Percentiles rank a stretch among this genome's conserved stretches.
Conservation (phyloP, 2,329 filamentous ascomycete species). For the Hypoxylon sp. region DNA sequence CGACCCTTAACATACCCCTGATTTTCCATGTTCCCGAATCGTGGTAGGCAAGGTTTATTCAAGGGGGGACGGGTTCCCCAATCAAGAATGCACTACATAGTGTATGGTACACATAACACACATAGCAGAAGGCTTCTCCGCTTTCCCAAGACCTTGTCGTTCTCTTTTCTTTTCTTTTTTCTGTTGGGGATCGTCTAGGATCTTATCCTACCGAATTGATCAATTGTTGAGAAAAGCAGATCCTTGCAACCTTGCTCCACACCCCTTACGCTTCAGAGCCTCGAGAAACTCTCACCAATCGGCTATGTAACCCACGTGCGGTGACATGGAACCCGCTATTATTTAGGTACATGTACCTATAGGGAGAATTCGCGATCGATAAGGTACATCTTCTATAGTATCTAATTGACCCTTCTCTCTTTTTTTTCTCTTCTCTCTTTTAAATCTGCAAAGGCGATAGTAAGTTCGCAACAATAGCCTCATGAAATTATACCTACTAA, state of each 20-base stretch:
- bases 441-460: background rate
- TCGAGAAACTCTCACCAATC: conserved; percentile 34
- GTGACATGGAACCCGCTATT: conserved; percentile 17
- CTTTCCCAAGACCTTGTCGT: conserved; percentile 19
- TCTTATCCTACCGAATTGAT: conserved; percentile 42
- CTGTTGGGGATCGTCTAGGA: conserved; percentile 44
- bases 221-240: conserved; percentile 46
- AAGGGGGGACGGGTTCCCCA: conserved; percentile 29
- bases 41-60: conserved; percentile 27
- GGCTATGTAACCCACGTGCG: conserved; percentile 38
- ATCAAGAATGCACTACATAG: conserved; percentile 20
- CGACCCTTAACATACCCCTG: conserved; percentile 33
- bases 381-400: no score
- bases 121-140: conserved; percentile 25
- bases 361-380: background rate
- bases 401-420: no score
- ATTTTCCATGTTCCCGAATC: conserved; percentile 38
- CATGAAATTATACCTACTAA: background rate
- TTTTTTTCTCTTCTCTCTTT: no score
- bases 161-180: conserved; percentile 33
- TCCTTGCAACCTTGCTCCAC: conserved; percentile 36
- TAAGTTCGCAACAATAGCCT: background rate
- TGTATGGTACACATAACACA: background rate
- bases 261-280: background rate
- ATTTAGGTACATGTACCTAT: background rate